These are phyloP conservation scores for Monilinia vaccinii-corymbosi DNA, from an alignment of 2,329 filamentous ascomycete species.

Conservation along the genomic window DNA sequence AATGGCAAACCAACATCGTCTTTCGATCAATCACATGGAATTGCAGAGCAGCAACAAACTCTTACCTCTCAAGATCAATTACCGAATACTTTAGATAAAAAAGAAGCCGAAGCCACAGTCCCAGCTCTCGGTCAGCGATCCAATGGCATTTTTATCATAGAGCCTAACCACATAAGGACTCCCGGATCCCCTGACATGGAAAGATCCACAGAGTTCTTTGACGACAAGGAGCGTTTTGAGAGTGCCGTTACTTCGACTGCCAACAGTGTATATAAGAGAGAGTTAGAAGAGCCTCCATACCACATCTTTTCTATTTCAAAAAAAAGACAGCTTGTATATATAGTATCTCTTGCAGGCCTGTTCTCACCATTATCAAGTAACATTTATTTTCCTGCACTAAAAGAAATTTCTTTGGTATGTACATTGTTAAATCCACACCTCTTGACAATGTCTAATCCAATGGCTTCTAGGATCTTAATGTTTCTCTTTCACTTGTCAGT, in stretches of 20 bases:
- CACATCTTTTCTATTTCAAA: constrained; percentile 24
- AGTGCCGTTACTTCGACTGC: neutral
- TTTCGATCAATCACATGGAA: neutral
- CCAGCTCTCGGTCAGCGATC: neutral
- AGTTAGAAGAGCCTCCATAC: constrained; percentile 14
- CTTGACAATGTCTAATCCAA: neutral
- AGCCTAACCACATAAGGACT: neutral
- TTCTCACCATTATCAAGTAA: constrained; percentile 17
- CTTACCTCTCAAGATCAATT: neutral
- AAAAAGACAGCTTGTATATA: constrained; percentile 38
- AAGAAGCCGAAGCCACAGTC: neutral
- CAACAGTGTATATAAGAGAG: constrained; percentile 3
- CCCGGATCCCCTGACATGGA: neutral
- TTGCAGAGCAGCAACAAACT: neutral
- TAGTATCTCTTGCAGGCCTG: constrained; percentile 22
- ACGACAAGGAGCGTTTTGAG: neutral
- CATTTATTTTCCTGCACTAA: constrained; percentile 18
- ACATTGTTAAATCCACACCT: neutral
- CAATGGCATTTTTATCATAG: constrained; percentile 2
- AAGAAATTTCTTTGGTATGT: neutral
- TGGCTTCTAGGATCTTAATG: neutral
- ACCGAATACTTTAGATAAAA: neutral
- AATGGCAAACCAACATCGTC: neutral
- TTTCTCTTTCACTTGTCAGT: constrained; percentile 24
- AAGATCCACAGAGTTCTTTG: neutral